These are phyloP conservation scores for Candida adriatica DNA, from an alignment of 805 yeast species.

Conservation along the genomic window DNA sequence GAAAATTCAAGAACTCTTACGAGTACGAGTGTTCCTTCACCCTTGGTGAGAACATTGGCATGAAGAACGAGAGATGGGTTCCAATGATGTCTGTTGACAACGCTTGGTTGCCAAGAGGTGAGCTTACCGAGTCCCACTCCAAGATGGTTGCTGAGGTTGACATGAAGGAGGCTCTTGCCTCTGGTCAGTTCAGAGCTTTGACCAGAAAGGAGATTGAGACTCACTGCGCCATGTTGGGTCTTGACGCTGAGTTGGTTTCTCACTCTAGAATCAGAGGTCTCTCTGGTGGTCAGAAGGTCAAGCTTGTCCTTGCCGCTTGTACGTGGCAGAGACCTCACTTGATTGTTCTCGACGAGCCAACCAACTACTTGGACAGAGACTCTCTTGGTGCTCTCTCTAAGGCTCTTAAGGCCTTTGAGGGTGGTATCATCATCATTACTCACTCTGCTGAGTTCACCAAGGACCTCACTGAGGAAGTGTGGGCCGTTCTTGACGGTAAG, in stretches of 20 bases:
- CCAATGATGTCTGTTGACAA: conserved; percentile 99
- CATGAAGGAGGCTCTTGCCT: conserved; percentile 99
- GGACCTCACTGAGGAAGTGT: conserved; percentile 98
- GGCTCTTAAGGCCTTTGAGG: conserved; percentile 97
- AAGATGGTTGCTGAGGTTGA: conserved; percentile 99
- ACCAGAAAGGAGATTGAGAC: conserved; percentile 99
- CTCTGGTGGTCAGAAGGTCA: conserved; percentile 99
- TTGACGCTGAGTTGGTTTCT: conserved; percentile 97
- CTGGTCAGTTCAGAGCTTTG: conserved; percentile 99
- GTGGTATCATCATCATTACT: conserved; percentile 99
- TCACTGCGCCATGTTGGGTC: conserved; percentile 98
- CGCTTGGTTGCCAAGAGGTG: conserved; percentile 99
- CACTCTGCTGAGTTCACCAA: conserved; percentile 99
- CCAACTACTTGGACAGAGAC: conserved; percentile 98
- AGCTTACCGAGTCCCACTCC: conserved; percentile 92
- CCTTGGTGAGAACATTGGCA: conserved; percentile 97
- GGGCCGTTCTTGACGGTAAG: conserved; percentile 97
- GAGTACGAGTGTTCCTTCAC: conserved; percentile 98
- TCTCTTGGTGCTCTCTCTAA: conserved; percentile 98
- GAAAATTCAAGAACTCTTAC: conserved; percentile 99
- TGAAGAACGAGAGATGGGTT: conserved; percentile 99
- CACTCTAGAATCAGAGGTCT: conserved; percentile 99
- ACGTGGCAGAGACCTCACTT: conserved; percentile 99
- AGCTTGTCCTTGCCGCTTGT: conserved; percentile 99
- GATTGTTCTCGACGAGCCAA: conserved; percentile 99